phyloP scores from a whole-genome alignment of 2,329 filamentous ascomycete species.

The Capronia americana region DNA sequence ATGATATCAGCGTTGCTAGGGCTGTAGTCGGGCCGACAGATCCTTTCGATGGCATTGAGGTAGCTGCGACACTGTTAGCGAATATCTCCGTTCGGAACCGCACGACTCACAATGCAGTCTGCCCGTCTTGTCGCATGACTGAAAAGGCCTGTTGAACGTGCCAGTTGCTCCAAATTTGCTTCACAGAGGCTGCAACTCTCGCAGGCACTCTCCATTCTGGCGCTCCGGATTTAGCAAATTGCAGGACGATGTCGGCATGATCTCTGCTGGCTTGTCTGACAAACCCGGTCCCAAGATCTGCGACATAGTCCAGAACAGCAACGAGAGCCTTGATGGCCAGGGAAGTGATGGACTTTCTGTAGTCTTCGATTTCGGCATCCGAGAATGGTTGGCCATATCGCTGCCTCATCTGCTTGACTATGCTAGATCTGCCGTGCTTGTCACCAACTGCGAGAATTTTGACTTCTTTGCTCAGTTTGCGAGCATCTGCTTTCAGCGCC shows the following conservation, averaged over 20 bases:
- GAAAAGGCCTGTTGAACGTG: conserved; percentile 28
- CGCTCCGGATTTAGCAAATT: conserved; percentile 21
- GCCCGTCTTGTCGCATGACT: conserved; percentile 28
- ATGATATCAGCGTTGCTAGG: conserved; percentile 34
- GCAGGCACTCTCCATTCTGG: conserved; percentile 25
- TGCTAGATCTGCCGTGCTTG: conserved; percentile 25
- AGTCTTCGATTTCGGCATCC: conserved; percentile 29
- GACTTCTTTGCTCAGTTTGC: conserved; percentile 27
- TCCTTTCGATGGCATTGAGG: conserved; percentile 28
- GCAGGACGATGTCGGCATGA: conserved; percentile 23
- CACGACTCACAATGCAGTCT: conserved; percentile 27
- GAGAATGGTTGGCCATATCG: conserved; percentile 24
- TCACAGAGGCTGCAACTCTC: conserved; percentile 14
- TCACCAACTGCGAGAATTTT: conserved; percentile 34
- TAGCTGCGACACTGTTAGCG: conserved; percentile 21
- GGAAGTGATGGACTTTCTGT: conserved; percentile 25
- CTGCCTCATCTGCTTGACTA: conserved; percentile 29
- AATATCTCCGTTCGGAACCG: background rate
- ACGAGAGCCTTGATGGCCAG: conserved; percentile 25
- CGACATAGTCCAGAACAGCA: conserved; percentile 31
- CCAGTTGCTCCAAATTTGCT: conserved; percentile 30
- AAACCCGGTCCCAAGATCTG: conserved; percentile 21
- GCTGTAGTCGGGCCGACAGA: conserved; percentile 28
- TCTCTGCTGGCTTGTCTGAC: conserved; percentile 26
- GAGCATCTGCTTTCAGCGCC: conserved; percentile 29